phyloP scores from a whole-genome alignment of 169 alveolate species.

The Cryptosporidium sp. region DNA sequence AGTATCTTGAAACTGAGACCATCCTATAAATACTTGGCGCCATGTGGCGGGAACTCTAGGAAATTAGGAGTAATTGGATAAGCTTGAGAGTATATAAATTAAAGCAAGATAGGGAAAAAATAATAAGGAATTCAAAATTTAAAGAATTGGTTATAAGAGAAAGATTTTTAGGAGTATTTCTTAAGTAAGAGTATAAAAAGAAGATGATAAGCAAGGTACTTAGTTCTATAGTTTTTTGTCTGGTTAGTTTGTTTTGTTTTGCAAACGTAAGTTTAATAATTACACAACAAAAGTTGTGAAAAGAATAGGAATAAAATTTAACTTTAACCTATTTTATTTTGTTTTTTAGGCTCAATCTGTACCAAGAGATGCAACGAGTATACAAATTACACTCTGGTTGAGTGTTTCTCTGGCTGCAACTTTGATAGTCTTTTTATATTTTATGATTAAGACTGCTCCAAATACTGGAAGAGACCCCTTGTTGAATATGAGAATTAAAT shows the following conservation, averaged over 20 bases:
- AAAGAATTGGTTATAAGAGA: background rate
- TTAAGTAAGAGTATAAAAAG: background rate
- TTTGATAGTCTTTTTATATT: conserved; percentile 32
- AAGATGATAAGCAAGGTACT: background rate
- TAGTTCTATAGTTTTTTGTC: background rate
- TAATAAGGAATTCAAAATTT: background rate
- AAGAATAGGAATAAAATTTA: background rate
- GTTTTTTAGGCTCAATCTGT: conserved; percentile 59
- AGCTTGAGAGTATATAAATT: background rate
- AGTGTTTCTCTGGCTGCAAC: conserved; percentile 23
- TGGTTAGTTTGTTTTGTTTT: background rate
- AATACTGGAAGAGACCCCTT: conserved; percentile 70
- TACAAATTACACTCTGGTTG: conserved; percentile 71
- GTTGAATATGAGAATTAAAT: conserved; percentile 65
- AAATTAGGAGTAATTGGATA: background rate
- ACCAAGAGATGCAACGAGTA: conserved; percentile 55
- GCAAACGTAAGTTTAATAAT: conserved; percentile 27
- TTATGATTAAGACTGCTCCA: conserved; percentile 71
- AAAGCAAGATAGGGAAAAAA: background rate
- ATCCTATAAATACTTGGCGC: background rate
- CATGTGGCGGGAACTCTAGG: conserved; percentile 27
- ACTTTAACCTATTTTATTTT: background rate
- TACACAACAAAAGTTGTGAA: background rate
- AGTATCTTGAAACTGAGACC: background rate
- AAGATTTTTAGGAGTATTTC: background rate